Base-by-base conservation (phyloP, 164 flowering plant genomes). In the Santalum album region DNA sequence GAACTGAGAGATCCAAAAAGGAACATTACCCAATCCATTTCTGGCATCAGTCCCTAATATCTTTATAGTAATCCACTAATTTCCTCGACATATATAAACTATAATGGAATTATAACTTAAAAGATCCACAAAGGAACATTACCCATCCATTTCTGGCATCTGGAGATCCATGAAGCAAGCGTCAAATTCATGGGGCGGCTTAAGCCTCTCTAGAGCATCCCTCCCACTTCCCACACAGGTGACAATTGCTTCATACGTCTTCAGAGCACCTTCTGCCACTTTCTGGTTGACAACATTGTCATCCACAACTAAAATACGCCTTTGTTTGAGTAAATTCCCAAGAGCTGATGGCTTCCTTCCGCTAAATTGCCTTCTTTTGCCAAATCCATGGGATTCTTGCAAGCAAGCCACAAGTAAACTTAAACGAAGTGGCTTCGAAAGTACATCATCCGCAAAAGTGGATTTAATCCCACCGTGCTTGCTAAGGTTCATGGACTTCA, bases 81-180 rank as follows among this genome's bases (percentile, higher is more conserved):
- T 29, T 18, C 38, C 12, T 29, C 10, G 9, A 22, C 53, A 27
- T 3, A 17, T 7, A 43, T 43, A 10, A 55, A 25, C 3, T 16
- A 12, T 2, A 16, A 29, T 27, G 12, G 12, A 27, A 36, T n/a
- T 26, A 19, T 21, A 23, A 21, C 21, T 43, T 20, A 34, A 40
- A 49, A 21, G 14, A 55, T 0, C 11, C 16, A 3, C n/a, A n/a
- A n/a, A 58, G 45, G 25, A 53, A 18, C 25, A 47, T 65, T 77
- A 87, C 96, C 98, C 96, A 58, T 88, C 96, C 94, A 88, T 84
- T 65, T 78, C 96, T 32, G 98, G 98, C 98, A 92, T 92, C 49
- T 89, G 96, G 56, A 85, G 77, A 79, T 92, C 98, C 98, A 92
- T 89, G 71, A 92, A 92, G 67, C 98, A 92, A 39, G 91, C 94